Evolutionary conservation across 768 basidiomycete genomes (phyloP).

Genomic region (Auricularia heimuer): DNA sequence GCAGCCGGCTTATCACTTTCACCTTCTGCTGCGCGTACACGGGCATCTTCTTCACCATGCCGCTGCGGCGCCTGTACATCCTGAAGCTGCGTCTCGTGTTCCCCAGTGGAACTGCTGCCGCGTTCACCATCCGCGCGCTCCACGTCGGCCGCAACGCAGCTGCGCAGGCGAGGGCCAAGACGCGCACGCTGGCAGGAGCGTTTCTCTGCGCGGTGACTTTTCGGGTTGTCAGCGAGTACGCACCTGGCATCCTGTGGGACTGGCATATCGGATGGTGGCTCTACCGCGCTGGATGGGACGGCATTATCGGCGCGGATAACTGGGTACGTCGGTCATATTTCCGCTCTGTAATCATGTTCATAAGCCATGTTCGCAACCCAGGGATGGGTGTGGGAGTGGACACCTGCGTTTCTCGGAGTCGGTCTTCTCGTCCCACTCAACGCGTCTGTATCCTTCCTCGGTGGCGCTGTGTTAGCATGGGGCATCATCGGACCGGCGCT

Average conservation of each 20-base stretch:
- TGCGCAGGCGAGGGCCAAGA: conserved; percentile 44
- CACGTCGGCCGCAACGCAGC: conserved; percentile 44
- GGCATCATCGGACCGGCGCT: conserved; percentile 47
- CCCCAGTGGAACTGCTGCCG: conserved; percentile 57
- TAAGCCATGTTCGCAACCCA: conserved; percentile 10
- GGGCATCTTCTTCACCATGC: conserved; percentile 58
- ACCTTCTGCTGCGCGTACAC: conserved; percentile 47
- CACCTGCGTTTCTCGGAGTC: conserved; percentile 19
- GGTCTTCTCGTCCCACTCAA: conserved; percentile 15
- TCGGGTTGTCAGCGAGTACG: conserved; percentile 48
- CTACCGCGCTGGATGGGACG: conserved; percentile 47
- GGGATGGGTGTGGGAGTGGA: conserved; percentile 5
- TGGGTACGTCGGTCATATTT: conserved; percentile 49
- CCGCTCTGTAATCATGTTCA: too few relatives aligned
- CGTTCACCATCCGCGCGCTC: conserved; percentile 52
- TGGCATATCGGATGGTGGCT: conserved; percentile 59
- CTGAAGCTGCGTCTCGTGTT: conserved; percentile 53
- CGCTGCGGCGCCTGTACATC: conserved; percentile 52
- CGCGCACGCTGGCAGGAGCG: conserved; percentile 36
- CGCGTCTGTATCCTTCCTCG: conserved; percentile 26
- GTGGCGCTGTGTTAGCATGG: conserved; percentile 48
- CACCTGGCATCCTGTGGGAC: conserved; percentile 52
- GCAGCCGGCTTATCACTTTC: conserved; percentile 38
- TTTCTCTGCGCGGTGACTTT: conserved; percentile 39
- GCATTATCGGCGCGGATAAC: conserved; percentile 49